Conservation (phyloP, 2,329 filamentous ascomycete genomes). For the Hypoxylon sp. region DNA sequence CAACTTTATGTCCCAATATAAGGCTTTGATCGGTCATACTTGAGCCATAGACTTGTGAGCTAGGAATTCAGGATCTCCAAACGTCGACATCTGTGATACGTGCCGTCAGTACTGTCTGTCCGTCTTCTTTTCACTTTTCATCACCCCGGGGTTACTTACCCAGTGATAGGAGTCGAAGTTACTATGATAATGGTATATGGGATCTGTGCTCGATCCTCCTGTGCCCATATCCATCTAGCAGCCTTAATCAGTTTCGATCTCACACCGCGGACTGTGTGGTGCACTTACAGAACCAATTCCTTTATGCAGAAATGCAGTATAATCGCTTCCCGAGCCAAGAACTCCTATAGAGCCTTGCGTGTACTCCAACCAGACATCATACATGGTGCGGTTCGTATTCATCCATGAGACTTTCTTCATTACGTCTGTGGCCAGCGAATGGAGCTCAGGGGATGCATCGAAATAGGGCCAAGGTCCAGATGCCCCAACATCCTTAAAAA, state of each 20-base stretch:
- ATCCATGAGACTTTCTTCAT: conserved; percentile 70
- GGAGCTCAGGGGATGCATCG: conserved; percentile 71
- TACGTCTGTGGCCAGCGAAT: conserved; percentile 69
- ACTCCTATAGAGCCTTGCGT: conserved; percentile 60
- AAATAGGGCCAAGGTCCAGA: conserved; percentile 65
- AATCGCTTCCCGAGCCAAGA: conserved; percentile 72
- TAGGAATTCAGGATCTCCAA: conserved; percentile 72
- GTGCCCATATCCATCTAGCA: conserved; percentile 66
- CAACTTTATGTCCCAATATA: not conserved
- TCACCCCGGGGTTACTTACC: conserved; percentile 11
- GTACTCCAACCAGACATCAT: conserved; percentile 51
- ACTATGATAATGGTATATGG: conserved; percentile 79
- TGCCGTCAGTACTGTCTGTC: not conserved
- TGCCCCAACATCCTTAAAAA: conserved; percentile 66
- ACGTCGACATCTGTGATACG: conserved; percentile 70
- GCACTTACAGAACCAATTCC: conserved; percentile 53
- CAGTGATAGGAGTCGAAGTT: conserved; percentile 87
- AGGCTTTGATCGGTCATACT: conserved; percentile 44
- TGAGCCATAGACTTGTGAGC: conserved; percentile 67
- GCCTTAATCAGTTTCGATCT: conserved; percentile 6
- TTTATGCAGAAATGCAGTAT: conserved; percentile 70
- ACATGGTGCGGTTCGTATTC: conserved; percentile 50
- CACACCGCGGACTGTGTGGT: conserved; percentile 46
- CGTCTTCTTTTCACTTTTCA: not conserved
- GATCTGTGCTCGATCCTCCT: conserved; percentile 51